Base-by-base conservation (phyloP, 176 grass and related monocot genomes). In the Canna indica region DNA sequence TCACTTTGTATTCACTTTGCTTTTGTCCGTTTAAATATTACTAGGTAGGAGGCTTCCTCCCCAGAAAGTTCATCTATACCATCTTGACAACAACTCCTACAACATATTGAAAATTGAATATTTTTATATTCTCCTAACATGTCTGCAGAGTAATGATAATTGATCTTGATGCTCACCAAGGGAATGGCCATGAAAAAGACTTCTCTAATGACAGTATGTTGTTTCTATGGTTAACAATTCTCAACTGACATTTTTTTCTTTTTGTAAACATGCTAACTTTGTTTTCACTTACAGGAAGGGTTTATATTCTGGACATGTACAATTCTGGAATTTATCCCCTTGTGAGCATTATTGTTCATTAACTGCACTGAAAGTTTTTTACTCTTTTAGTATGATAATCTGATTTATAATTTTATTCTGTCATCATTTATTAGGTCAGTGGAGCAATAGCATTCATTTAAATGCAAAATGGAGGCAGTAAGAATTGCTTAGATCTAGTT, bases 161-260 rank as follows among this genome's bases (percentile, higher is more conserved):
- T 79, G 93, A 96, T 76, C 83, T 96, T 73, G 93, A 96, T 87
- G 93, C 93, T 59, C 88, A 96, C 79, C 93, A 96, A 91, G 93
- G 93, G 57, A 96, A 96, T 90, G 93, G 93, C 42, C 81, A 96
- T 70, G 88, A 90, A 85, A 90, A 75, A 58, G 88, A 96, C 85
- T 96, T 96, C 57, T 86, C 86, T 44, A 78, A 90, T 77, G 86
- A 96, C 69, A 83, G 88, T 90, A 85, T 22, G 45, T 79, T 46
- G 70, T 1, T 65, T 10, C 56, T 74, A 69, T 46, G 22, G 17
- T 74, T 41, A 70, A 48, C 39, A 54, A 25, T 45, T 5, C 25
- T 35, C 39, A 36, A 77, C 13, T 17, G 42, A 44, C 11, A 44
- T 59, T 74, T 57, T 58, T 81, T 15, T 50, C 9, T 53, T 76